These are phyloP conservation scores for Penicillium salamii DNA, from an alignment of 495 filamentous ascomycete genomes.

Conservation along the genomic window DNA sequence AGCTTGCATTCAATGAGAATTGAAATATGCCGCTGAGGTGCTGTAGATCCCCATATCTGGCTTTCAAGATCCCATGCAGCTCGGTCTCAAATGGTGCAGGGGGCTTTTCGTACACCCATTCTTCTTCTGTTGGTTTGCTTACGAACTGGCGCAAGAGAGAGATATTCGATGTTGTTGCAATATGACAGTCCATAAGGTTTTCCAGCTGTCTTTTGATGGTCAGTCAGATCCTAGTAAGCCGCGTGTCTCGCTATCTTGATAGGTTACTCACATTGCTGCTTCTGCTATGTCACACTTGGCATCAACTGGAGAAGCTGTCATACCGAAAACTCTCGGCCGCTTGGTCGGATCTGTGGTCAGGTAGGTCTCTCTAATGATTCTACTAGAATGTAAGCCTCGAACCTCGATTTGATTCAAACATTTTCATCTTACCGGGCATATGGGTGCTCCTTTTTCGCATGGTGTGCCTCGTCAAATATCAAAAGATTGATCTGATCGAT, in stretches of 20 bases:
- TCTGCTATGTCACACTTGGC: conserved; percentile 65
- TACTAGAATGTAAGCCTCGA: conserved; percentile 21
- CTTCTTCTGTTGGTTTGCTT: conserved; percentile 57
- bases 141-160: conserved; percentile 57
- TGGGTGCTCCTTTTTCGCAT: conserved; percentile 90
- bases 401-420: not conserved
- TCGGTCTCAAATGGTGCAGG: conserved; percentile 56
- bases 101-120: conserved; percentile 56
- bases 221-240: conserved; percentile 7
- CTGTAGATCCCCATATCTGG: conserved; percentile 53
- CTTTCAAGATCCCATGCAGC: conserved; percentile 57
- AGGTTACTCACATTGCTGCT: conserved; percentile 55
- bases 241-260: not conserved
- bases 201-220: conserved; percentile 61
- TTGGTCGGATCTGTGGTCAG: conserved; percentile 37
- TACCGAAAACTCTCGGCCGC: conserved; percentile 84
- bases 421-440: conserved; percentile 61
- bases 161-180: conserved; percentile 74
- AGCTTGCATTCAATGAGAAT: conserved; percentile 54
- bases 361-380: conserved; percentile 88
- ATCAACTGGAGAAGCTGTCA: conserved; percentile 98
- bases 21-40: conserved; percentile 57
- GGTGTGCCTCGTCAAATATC: conserved; percentile 96
- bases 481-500: conserved; percentile 87
- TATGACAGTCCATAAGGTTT: conserved; percentile 70